Evolutionary conservation across 805 yeast species (phyloP), one percentile per base, ranked within the genome.

Genomic region (Dipodascopsis tothii): DNA sequence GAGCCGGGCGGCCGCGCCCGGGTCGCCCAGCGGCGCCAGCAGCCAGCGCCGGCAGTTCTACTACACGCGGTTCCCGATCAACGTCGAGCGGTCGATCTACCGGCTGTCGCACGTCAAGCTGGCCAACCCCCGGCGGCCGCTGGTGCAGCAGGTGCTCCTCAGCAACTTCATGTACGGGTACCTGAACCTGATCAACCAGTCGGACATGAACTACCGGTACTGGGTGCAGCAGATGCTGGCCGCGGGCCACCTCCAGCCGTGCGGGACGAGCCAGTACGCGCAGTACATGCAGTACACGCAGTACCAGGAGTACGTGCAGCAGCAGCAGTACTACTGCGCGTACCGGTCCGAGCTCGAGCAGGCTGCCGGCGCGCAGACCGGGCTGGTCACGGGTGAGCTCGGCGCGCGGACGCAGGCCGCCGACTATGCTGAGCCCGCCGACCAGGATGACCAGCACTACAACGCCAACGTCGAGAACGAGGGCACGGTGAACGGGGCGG

Each of bases 91-190:
- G 33, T 98, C 98, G 0, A 84, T 92, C 40, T 92, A 92, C 63
- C 70, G 98, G 44, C 70, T 92, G 44, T 84, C 95, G 41, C 98
- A 92, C 64, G 68, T 92, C 60, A 92, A 92, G 62, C 71, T 92
- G 52, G 95, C 97, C 21, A 94, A 92, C 63, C 90, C 97, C 1
- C 83, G 86, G 59, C 70, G 97, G 46, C 92, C 94, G 22, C 67
- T 92, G 50, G 73, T 87, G 32, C 96, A 92, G 61, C 98, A 92
- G 61, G 98, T 92, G 1, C 63, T 92, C 39, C 66, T 92, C 51
- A 85, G 96, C 46, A 92, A 92, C 62, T 92, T 92, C 74, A 92
- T 92, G 98, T 92, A 92, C 60, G 90, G 96, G 0, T 92, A 92
- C 64, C 73, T 92, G 69, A 90, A 92, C 60, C 70, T 92, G 63